phyloP scores from a whole-genome alignment of 352 stramenopile genomes.

The Globisporangium iwayamae region DNA sequence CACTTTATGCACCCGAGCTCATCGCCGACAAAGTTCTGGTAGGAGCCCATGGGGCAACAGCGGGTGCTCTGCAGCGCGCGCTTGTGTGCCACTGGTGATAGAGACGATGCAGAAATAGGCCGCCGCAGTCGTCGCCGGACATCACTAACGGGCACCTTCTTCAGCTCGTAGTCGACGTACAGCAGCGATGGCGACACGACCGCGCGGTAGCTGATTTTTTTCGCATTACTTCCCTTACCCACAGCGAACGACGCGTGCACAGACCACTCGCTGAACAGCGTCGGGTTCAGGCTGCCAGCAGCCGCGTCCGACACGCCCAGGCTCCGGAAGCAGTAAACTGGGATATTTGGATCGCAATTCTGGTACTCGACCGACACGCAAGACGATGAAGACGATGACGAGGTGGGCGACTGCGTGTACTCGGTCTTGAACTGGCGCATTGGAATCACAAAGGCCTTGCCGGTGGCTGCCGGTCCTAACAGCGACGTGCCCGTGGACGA shows the following conservation, averaged over 20 bases:
- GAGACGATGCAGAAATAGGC: no score
- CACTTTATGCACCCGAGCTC: neutral
- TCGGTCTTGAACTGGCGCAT: conserved; percentile 3
- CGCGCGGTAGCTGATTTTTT: conserved; percentile 3
- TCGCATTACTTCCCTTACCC: neutral
- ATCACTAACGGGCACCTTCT: neutral
- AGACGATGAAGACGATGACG: neutral
- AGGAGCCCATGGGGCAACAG: neutral
- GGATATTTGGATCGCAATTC: neutral
- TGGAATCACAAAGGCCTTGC: conserved; percentile 1
- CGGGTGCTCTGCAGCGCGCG: neutral
- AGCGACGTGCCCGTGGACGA: neutral
- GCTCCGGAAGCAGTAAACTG: conserved; percentile 2
- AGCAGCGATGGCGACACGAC: conserved; percentile 4
- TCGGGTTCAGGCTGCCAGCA: neutral
- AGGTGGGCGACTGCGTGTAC: neutral
- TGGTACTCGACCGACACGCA: conserved; percentile 3
- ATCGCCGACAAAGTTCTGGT: neutral
- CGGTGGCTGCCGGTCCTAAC: neutral
- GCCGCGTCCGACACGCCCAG: neutral
- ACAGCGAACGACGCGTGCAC: neutral
- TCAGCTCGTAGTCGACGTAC: conserved; percentile 1
- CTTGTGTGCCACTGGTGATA: neutral
- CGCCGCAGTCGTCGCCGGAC: no score
- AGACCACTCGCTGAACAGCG: neutral